A percentile compares a stretch with the other conserved stretches of the same genome.
These are phyloP conservation scores for Triangularia verruculosa DNA, from an alignment of 2,329 filamentous ascomycete species.

Conservation along the genomic window DNA sequence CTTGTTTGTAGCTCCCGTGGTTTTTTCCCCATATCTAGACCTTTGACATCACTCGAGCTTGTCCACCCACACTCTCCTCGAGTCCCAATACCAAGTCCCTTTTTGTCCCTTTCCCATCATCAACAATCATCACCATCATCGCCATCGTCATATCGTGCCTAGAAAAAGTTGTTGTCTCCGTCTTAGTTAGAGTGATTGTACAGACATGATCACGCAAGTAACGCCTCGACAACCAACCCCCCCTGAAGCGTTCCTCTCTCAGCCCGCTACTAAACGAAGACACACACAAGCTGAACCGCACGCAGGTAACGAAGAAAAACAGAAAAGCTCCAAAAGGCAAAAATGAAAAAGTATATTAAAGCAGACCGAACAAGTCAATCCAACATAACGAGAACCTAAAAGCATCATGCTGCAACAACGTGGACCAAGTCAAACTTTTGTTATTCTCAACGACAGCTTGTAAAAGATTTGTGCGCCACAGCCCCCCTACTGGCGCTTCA, in stretches of 20 bases:
- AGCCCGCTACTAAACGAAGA: not conserved
- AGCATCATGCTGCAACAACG: not conserved
- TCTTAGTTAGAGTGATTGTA: not conserved
- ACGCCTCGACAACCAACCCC: no score
- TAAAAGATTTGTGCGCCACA: not conserved
- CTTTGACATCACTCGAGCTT: not conserved
- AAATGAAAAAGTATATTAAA: constrained; percentile 1
- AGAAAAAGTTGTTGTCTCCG: not conserved
- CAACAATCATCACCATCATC: not conserved
- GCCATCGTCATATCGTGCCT: not conserved
- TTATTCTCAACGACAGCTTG: constrained; percentile 2
- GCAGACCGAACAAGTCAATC: not conserved
- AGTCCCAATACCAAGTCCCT: not conserved
- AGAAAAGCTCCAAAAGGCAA: not conserved
- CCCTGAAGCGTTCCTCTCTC: not conserved
- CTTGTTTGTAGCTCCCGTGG: not conserved
- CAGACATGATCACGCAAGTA: no score
- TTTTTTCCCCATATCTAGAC: not conserved
- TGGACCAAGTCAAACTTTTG: constrained; percentile 4
- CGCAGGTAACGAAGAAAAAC: not conserved
- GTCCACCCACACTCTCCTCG: no score
- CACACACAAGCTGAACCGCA: not conserved
- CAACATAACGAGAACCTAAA: constrained; percentile 1
- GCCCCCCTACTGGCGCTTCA: not conserved
- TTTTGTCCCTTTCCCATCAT: not conserved